phyloP scores from a whole-genome alignment of 768 basidiomycete species.

The Lactifluus volemus region DNA sequence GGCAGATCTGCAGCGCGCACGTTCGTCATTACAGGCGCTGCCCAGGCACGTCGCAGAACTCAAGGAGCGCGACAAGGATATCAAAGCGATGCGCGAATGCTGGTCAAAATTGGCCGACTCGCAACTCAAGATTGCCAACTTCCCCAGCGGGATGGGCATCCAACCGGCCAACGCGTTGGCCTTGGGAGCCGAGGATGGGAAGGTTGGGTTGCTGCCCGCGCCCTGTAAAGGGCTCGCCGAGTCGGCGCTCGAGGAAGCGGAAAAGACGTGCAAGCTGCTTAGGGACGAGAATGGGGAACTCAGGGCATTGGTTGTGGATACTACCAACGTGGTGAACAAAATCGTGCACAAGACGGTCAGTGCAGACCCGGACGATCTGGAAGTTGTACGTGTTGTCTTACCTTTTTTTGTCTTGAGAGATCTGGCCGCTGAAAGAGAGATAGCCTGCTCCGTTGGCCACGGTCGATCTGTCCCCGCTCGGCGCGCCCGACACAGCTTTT shows the following conservation, averaged over 20 bases:
- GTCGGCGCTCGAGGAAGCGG: slow-evolving; percentile 63
- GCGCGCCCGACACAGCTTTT: no score
- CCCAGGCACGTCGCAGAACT: slow-evolving; percentile 62
- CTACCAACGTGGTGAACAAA: slow-evolving; percentile 36
- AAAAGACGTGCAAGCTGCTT: slow-evolving; percentile 52
- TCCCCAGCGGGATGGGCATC: slow-evolving; percentile 23
- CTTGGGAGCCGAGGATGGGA: no score
- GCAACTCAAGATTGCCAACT: slow-evolving; percentile 47
- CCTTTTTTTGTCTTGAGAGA: no score
- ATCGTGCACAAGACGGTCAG: no score
- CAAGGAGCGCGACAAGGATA: slow-evolving; percentile 75
- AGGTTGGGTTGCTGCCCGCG: no score
- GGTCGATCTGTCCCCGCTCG: no score
- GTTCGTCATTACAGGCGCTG: slow-evolving; percentile 55
- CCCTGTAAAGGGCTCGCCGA: slow-evolving; percentile 45
- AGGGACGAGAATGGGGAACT: slow-evolving; percentile 25
- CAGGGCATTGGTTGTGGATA: slow-evolving; percentile 48
- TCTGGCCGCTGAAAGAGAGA: no score
- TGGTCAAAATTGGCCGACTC: slow-evolving; percentile 65
- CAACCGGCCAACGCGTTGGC: no score
- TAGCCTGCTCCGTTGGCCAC: no score
- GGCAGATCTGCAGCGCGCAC: slow-evolving; percentile 63
- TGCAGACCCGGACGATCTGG: no score
- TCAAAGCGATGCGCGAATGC: slow-evolving; percentile 66
- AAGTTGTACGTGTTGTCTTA: no score